Evolutionary conservation across 352 stramenopile species (phyloP), one percentile per base, ranked within the genome.

Genomic region (Lagenidium sp.): DNA sequence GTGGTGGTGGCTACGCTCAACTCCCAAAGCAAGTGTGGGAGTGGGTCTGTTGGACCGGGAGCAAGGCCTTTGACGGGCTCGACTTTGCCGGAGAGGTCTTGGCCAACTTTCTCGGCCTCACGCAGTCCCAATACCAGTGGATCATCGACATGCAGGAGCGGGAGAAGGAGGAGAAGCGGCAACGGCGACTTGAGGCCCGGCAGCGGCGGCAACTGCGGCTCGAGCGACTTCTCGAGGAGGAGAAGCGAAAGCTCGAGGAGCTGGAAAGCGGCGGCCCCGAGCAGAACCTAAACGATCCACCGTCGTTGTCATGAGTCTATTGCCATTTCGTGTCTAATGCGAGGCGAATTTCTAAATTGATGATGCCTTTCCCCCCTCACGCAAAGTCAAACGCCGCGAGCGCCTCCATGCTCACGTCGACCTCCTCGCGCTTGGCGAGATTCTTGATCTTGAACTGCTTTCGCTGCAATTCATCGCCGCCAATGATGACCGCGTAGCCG

Each of bases 81-180:
- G 78, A 90, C 32, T 94, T 94, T 63, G 76, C 63, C 0, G 81
- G 78, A 3, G 81, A 94, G 52, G 72, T 91, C 23, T 35, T 90
- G 5, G 77, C 75, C 26, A 76, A 86, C 40, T 93, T 93, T 50
- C 41, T 93, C 1, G 77, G 80, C 0, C 73, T 93, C 39, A 90
- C 71, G n/a, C 68, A 65, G 12, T 90, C 75, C 18, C 82, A 93
- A 51, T 90, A 89, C 47, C 77, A 90, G 51, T 90, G 80, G 75
- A 80, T 90, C 30, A 54, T 89, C 37, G 74, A 87, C 38, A 57
- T 80, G 36, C 67, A 88, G 32, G 65, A 76, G 54, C 73, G 78
- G 15, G 76, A 91, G 39, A 42, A 76, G 31, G 68, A 87, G 29
- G 72, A 94, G 20, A 77, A 70, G 22, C 55, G 47, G 11, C 55